Evolutionary conservation across 2,329 filamentous ascomycete species (phyloP), one percentile per base, ranked within the genome.

Genomic region (Penicillium sp.): DNA sequence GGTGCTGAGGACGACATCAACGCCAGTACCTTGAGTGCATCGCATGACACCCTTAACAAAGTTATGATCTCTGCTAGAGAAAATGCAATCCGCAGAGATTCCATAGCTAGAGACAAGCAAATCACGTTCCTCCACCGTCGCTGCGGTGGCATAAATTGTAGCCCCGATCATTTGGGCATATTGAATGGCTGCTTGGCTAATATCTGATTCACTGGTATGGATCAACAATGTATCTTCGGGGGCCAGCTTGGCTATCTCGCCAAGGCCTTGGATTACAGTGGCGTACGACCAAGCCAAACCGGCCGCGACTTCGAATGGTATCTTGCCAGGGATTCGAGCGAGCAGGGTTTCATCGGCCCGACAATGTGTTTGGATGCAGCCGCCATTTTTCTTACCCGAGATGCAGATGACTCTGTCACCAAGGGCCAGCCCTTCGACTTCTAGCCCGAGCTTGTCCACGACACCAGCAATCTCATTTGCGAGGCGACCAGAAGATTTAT

Each of bases 151-250:
- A 11, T 47, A 62, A 7, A 63, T 50, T 5, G 29, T 51, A 10
- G 60, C 58, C 2, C 56, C 54, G 7, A 44, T 23, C 9, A 47
- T 42, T 2, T 53, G 53, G 19, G 66, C 65, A 47, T 61, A 62
- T 38, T 67, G 64, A 18, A 68, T 61, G 2, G 62, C 64, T 18
- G 63, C 63, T 39, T 61, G 59, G 9, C 66, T 62, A 6, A 63
- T 34, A 34, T 50, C 56, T 11, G 51, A 26, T 19, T 52, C 51
- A 26, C 53, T 63, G 1, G 45, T 47, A 23, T 68, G 59, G 32
- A 68, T 65, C 8, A 68, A 38, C 5, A 68, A 30, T 4, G 43
- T 54, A 11, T 59, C 30, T 5, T 18, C 39, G 1, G 52, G 23
- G 26, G 16, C 13, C 5, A 61, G 42, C 14, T 40, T 27, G 2